Percentiles rank a stretch among this genome's conserved stretches.
These are phyloP conservation scores for Plasmodium billcollinsi DNA, from an alignment of 169 alveolate species.

Conservation along the genomic window DNA sequence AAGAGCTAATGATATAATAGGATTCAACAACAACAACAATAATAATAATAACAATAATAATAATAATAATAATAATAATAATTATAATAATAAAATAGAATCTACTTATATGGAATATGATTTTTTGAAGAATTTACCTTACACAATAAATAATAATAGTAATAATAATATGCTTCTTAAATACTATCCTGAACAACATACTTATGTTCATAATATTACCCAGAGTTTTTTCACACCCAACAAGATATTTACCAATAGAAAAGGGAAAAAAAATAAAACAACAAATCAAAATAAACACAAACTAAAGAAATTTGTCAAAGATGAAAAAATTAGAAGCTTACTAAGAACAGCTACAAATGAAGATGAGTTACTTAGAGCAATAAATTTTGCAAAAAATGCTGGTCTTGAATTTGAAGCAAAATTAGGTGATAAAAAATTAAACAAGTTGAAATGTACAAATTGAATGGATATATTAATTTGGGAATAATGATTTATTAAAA, in stretches of 20 bases:
- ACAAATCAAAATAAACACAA: constrained; percentile 40
- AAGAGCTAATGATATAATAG: not conserved
- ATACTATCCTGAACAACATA: constrained; percentile 7
- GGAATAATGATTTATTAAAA: too few relatives aligned
- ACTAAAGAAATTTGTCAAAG: constrained; percentile 54
- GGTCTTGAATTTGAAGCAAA: constrained; percentile 72
- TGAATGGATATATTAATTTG: not conserved
- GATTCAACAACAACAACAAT: not conserved
- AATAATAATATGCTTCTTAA: not conserved
- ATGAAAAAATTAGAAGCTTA: constrained; percentile 58
- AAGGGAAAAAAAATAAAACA: constrained; percentile 20
- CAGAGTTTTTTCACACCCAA: constrained; percentile 8
- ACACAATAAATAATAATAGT: constrained; percentile 18
- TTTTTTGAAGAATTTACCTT: constrained; percentile 6
- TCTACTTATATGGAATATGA: too few relatives aligned
- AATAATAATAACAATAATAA: constrained; percentile 4
- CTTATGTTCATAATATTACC: constrained; percentile 3
- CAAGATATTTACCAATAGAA: not conserved
- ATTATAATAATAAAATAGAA: not conserved
- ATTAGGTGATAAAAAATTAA: constrained; percentile 58
- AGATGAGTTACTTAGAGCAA: constrained; percentile 64
- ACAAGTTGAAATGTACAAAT: constrained; percentile 29
- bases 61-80: not conserved
- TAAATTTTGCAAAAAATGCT: constrained; percentile 66
- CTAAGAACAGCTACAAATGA: constrained; percentile 69